Base-by-base conservation (phyloP, 2,329 filamentous ascomycete species). In the Fusarium camptoceras region DNA sequence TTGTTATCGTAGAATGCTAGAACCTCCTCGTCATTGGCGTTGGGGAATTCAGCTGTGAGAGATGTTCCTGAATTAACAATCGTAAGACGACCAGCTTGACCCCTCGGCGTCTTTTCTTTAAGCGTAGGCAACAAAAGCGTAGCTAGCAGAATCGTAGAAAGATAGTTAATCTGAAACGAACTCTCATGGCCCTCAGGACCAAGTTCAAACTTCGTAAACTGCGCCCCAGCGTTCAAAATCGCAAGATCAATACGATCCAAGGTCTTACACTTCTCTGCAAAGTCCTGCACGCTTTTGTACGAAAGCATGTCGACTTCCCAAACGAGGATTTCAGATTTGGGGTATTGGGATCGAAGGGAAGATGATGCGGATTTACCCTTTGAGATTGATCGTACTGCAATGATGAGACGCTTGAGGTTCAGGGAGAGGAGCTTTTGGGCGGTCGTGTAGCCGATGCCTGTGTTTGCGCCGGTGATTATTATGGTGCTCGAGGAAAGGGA, bases 381-480 rank as follows among this genome's bases (percentile, higher is more conserved):
- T 7, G 74, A 62, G 0, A 64, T 31, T 4, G 79, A 83, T 5
- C 86, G 83, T 2, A 85, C 84, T 8, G 80, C 83, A 6, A 87
- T 74, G 59, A 88, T 81, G 12, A 88, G 74, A 24, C 78, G 80
- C 3, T 79, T 79, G 15, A 86, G 75, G 2, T 76, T 74, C 11
- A 82, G 67, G 0, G 73, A 66, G 3, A 83, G 76, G 27, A 87
- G 77, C 42, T 83, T 81, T 1, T 75, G 73, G 16, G 80, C 77
- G 1, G 81, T 75, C 61, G 84, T 82, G n/a, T 84, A 78, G 1
- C 86, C 86, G 1, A 88, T 76, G 0, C 86, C 86, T 1, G 72
- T 75, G 62, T 86, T 87, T 22, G 80, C 76, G 2, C 86, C 86
- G 0, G 85, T 86, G 16, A 88, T 77, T 42, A 87, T 83, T 48